A percentile compares a stretch with the other conserved stretches of the same genome.
Conservation (phyloP, 805 yeast genomes). For the Vanderwaltozyma yarrowii region DNA sequence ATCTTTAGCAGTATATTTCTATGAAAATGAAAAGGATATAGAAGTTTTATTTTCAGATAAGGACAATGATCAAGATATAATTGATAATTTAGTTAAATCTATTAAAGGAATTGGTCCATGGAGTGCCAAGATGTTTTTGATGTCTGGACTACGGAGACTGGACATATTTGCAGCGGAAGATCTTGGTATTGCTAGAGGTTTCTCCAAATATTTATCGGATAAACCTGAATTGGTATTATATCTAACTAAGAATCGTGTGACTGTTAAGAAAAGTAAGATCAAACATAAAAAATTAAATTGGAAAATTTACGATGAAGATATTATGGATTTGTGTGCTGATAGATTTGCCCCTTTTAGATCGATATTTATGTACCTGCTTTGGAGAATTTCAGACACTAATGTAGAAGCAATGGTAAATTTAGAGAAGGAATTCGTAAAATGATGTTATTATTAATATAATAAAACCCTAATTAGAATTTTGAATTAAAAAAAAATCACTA, state of each 20-base stretch:
- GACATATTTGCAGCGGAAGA: slow-evolving; percentile 74
- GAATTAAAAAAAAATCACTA: too few species aligned
- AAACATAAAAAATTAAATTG: slow-evolving; percentile 46
- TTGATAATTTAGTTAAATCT: slow-evolving; percentile 35
- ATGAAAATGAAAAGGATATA: slow-evolving; percentile 29
- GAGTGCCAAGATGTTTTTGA: slow-evolving; percentile 82
- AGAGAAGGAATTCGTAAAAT: slow-evolving; percentile 6
- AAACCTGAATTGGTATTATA: slow-evolving; percentile 41
- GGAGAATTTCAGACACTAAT: slow-evolving; percentile 59
- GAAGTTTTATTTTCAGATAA: slow-evolving; percentile 29
- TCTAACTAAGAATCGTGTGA: slow-evolving; percentile 31
- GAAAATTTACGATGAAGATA: slow-evolving; percentile 52
- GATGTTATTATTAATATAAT: too few species aligned
- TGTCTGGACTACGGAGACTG: slow-evolving; percentile 55
- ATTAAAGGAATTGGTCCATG: slow-evolving; percentile 74
- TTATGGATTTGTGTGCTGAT: slow-evolving; percentile 45
- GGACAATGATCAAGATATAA: slow-evolving; percentile 35
- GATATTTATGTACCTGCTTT: slow-evolving; percentile 57
- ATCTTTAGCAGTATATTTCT: slow-evolving; percentile 44
- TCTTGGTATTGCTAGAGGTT: slow-evolving; percentile 78
- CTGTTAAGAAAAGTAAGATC: slow-evolving; percentile 19
- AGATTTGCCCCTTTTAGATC: slow-evolving; percentile 57
- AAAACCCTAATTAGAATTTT: too few species aligned
- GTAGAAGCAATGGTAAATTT: slow-evolving; percentile 35
- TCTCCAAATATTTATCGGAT: slow-evolving; percentile 49